Evolutionary conservation across 345 rosid species (phyloP).

Genomic region (Eucalyptus regnans): DNA sequence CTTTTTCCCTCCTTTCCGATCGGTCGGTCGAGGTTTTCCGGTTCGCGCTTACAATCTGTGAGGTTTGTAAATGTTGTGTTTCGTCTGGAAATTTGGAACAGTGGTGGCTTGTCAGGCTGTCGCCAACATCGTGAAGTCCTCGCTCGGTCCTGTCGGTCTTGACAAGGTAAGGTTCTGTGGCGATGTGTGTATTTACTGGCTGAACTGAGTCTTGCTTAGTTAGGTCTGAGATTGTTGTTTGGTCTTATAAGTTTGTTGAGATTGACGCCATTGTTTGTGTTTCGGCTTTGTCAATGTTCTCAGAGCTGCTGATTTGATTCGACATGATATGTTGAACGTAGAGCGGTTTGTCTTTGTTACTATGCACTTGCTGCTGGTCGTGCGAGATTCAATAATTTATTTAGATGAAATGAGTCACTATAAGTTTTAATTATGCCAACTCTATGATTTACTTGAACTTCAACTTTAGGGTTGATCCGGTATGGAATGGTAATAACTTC

Average conservation of each 20-base stretch:
- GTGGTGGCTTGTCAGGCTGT: constrained; percentile 96
- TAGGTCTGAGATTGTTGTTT: background rate
- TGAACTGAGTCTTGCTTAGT: background rate
- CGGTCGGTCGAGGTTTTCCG: background rate
- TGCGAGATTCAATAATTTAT: background rate
- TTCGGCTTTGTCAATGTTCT: background rate
- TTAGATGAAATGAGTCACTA: background rate
- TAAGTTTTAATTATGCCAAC: background rate
- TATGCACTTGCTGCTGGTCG: background rate
- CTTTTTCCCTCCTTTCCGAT: background rate
- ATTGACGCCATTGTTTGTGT: background rate
- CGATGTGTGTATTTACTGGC: background rate
- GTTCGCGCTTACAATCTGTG: background rate
- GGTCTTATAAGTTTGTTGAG: background rate
- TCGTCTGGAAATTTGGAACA: background rate
- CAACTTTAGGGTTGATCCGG: background rate
- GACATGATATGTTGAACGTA: background rate
- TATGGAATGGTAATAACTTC: background rate
- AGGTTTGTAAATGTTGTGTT: background rate
- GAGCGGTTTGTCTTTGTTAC: background rate
- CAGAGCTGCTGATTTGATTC: background rate
- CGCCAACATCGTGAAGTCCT: constrained; percentile 89
- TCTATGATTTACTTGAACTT: background rate
- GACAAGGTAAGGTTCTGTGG: constrained; percentile 54
- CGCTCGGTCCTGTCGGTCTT: constrained; percentile 96